A percentile compares a stretch with the other conserved stretches of the same genome.
Conservation (phyloP, 371 early-diverging fungal genomes). For the Cokeromyces recurvatus region DNA sequence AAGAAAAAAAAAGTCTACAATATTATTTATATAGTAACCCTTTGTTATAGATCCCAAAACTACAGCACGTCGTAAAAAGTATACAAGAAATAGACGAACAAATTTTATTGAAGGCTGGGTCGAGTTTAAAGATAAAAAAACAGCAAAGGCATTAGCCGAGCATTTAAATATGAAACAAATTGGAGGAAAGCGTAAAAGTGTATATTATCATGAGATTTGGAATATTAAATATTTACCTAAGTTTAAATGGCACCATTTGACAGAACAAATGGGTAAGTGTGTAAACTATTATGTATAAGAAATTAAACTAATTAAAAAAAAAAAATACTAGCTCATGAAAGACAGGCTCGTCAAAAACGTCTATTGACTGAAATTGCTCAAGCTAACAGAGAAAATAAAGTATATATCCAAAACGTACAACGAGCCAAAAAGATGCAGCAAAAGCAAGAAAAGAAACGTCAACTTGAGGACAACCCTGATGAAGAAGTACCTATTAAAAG, state of each 20-base stretch:
- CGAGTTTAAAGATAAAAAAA: constrained; percentile 88
- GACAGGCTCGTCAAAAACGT: constrained; percentile 77
- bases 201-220: constrained; percentile 93
- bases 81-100: constrained; percentile 70
- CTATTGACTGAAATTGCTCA: constrained; percentile 83
- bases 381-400: constrained; percentile 81
- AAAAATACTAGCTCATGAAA: constrained; percentile 81
- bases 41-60: constrained; percentile 45
- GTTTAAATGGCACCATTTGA: constrained; percentile 95
- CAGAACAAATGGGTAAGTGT: constrained; percentile 80
- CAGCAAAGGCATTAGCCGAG: constrained; percentile 76
- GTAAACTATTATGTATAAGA: background rate
- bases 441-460: constrained; percentile 66
- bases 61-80: constrained; percentile 59
- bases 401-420: constrained; percentile 81
- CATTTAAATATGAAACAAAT: constrained; percentile 78
- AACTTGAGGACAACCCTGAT: constrained; percentile 21
- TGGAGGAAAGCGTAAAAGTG: constrained; percentile 79
- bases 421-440: constrained; percentile 78
- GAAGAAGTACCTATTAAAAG: constrained; percentile 43
- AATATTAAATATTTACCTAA: constrained; percentile 92
- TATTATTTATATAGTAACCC: background rate
- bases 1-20: background rate
- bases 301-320: background rate
- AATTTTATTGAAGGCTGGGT: constrained; percentile 96